Evolutionary conservation across 495 filamentous ascomycete genomes (phyloP).

Genomic region (Penicillium bovifimosum): DNA sequence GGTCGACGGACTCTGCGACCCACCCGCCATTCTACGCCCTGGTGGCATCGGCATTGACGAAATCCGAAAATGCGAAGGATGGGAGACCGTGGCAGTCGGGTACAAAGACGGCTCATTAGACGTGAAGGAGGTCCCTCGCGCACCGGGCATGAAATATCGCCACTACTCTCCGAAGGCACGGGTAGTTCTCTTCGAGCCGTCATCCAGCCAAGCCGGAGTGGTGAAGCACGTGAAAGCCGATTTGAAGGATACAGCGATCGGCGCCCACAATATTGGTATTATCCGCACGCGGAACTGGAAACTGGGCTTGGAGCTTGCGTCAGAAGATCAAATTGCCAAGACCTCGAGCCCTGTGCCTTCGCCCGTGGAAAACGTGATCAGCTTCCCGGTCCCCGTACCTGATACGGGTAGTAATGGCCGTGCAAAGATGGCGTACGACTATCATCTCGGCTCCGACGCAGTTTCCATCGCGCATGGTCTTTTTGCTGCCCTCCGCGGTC

Average conservation of each 20-base stretch:
- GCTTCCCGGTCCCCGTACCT: constrained; percentile 30
- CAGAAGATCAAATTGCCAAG: constrained; percentile 22
- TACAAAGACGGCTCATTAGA: constrained; percentile 60
- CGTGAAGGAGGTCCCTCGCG: constrained; percentile 56
- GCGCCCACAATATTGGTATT: constrained; percentile 42
- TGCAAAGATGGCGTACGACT: constrained; percentile 37
- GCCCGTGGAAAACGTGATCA: constrained; percentile 25
- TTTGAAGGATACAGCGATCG: constrained; percentile 31
- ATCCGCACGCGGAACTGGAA: constrained; percentile 44
- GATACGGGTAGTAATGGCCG: constrained; percentile 12
- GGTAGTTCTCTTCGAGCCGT: constrained; percentile 73
- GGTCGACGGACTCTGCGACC: constrained; percentile 77
- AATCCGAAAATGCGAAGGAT: constrained; percentile 66
- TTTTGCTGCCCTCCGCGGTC: constrained; percentile 79
- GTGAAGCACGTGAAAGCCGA: constrained; percentile 33
- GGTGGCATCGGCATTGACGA: constrained; percentile 89
- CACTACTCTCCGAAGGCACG: constrained; percentile 91
- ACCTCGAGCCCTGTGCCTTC: constrained; percentile 23
- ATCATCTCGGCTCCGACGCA: constrained; percentile 61
- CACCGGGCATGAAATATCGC: constrained; percentile 98
- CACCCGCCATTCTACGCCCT: constrained; percentile 78
- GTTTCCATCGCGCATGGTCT: constrained; percentile 75
- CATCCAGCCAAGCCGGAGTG: constrained; percentile 28
- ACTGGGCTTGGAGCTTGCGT: constrained; percentile 27
- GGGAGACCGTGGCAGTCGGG: constrained; percentile 68